phyloP scores from a whole-genome alignment of 2,329 filamentous ascomycete species.

The Bipolaris victoriae region DNA sequence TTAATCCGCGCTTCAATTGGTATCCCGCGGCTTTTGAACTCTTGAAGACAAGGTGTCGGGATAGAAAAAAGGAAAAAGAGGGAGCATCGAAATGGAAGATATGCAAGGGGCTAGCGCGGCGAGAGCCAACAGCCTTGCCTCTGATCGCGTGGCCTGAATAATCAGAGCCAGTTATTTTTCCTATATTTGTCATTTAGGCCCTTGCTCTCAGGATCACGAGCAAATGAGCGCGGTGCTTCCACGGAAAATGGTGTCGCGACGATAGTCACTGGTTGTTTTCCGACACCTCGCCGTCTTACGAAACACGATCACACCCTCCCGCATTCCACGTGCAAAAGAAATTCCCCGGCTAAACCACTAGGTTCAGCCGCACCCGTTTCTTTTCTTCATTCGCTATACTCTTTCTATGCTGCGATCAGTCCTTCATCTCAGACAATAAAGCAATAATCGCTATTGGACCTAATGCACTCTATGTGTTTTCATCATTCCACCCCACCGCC shows the following conservation, averaged over 20 bases:
- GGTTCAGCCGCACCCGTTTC: background rate
- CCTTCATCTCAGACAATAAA: constrained; percentile 10
- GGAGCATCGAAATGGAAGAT: background rate
- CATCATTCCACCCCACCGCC: background rate
- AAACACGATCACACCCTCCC: constrained; percentile 3
- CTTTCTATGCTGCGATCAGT: background rate
- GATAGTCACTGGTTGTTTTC: background rate
- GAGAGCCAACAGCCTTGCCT: background rate
- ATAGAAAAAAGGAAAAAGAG: background rate
- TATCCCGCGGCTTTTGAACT: background rate
- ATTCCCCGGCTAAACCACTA: background rate
- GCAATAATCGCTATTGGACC: constrained; percentile 1
- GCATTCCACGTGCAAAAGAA: background rate
- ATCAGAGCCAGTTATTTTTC: background rate
- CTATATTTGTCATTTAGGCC: background rate
- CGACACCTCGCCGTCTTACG: constrained; percentile 1
- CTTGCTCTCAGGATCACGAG: background rate
- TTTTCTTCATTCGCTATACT: constrained; percentile 1
- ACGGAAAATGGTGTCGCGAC: background rate
- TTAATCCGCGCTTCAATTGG: background rate
- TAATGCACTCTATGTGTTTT: background rate
- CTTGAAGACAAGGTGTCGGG: background rate
- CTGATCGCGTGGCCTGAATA: background rate
- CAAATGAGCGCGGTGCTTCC: background rate
- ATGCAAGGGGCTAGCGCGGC: background rate